Evolutionary conservation across 257 asterid genomes (phyloP).

Genomic region (Solanum rostratum): DNA sequence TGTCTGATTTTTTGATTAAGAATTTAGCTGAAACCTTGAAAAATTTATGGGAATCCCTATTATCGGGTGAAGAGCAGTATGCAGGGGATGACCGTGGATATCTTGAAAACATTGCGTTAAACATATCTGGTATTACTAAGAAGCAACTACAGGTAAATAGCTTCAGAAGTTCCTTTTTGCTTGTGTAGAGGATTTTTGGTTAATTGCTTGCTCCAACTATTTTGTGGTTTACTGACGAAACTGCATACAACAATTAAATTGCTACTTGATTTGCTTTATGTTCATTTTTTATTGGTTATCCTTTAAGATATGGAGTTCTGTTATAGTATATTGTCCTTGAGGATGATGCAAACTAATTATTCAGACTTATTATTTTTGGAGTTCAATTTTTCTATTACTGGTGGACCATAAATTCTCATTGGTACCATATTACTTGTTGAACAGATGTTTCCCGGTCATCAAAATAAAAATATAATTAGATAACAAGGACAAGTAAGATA

Average conservation of each 20-base stretch:
- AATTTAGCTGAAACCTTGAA: slow-evolving; percentile 22
- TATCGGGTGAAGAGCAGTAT: slow-evolving; percentile 19
- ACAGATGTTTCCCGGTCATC: neutral
- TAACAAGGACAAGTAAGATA: neutral
- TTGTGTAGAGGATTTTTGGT: neutral
- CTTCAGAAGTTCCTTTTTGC: neutral
- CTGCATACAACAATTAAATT: neutral
- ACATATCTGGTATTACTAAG: slow-evolving; percentile 62
- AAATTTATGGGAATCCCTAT: slow-evolving; percentile 21
- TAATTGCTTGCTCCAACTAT: neutral
- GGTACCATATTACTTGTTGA: neutral
- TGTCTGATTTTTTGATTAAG: slow-evolving; percentile 35
- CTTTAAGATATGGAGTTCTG: neutral
- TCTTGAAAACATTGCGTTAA: slow-evolving; percentile 41
- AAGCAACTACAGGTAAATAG: slow-evolving; percentile 58
- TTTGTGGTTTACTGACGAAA: neutral
- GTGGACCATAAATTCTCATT: neutral
- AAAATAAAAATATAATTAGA: neutral
- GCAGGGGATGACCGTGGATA: slow-evolving; percentile 22
- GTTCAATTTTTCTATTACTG: neutral
- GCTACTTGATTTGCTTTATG: neutral
- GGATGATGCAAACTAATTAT: neutral
- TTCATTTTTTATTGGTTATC: neutral
- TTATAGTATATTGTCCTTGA: neutral
- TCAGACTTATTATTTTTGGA: neutral